Base-by-base conservation (phyloP, 2,329 filamentous ascomycete genomes). In the Talaromyces islandicus region DNA sequence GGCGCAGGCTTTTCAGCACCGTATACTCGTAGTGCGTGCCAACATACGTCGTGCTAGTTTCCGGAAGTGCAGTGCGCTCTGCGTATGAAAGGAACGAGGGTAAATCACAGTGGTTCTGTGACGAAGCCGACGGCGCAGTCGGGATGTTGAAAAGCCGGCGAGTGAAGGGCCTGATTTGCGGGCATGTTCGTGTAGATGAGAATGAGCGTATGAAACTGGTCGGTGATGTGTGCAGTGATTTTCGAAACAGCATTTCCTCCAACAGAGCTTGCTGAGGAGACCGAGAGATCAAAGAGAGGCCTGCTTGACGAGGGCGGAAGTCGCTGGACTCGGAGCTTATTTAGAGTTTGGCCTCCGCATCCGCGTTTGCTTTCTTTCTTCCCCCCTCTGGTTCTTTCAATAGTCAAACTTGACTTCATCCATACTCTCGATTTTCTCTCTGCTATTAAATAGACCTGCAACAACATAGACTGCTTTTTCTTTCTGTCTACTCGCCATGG, bases 1-100 rank as follows among this genome's bases (percentile, higher is more conserved):
- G 69, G 35, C 70, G 75, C 19, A 81, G 73, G 38, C 70, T 73
- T 30, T 69, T 55, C 32, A 73, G 73, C 7, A 78, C 72, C 7
- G 73, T 75, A 62, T 80, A 80, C 67, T 81, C 78, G 68, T 81
- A 81, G 60, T 73, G 69, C 3, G 77, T 80, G 54, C 78, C 78
- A 48, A 76, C 67, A 63, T 77, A 77, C 57, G 73, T 71, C 1
- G 77, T 76, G 60, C 72, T 78, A 14, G 64, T 67, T 21, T 66
- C 59, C 9, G 73, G 69, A 21, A 78, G 74, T 17, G 66, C 64
- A 7, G 68, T 75, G 48, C 72, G 72, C 4, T 68, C 54, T n/a
- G 77, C 74, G 65, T 79, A 71, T 57, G 69, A 63, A 60, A 78
- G 71, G 65, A 79, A 79, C 11, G 72, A 73, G 1, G 68, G 46